Percentiles rank a stretch among this genome's conserved stretches.
Conservation (phyloP, 495 filamentous ascomycete species). For the Cenococcum geophilum region DNA sequence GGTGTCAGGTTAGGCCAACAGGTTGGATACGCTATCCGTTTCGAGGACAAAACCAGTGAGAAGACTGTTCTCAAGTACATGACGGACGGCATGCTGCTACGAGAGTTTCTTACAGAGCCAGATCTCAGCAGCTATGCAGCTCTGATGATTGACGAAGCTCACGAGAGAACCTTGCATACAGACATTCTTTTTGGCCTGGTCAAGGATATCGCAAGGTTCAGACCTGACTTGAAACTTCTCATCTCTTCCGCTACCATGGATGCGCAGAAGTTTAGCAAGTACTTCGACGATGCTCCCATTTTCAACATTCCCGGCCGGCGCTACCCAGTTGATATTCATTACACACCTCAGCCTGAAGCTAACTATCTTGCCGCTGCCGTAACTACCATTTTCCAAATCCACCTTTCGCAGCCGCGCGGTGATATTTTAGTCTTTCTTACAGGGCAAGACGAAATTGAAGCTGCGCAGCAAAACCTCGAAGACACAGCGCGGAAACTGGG, state of each 20-base stretch:
- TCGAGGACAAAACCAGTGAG: conserved; percentile 88
- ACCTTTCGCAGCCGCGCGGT: conserved; percentile 73
- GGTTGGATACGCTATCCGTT: conserved; percentile 92
- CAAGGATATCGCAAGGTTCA: conserved; percentile 81
- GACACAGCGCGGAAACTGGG: conserved; percentile 74
- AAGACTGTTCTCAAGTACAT: conserved; percentile 95
- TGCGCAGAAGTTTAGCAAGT: conserved; percentile 84
- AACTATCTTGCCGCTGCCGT: conserved; percentile 91
- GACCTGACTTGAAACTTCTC: conserved; percentile 83
- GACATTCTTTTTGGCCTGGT: conserved; percentile 87
- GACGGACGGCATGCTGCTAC: conserved; percentile 95
- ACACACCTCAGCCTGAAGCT: conserved; percentile 85
- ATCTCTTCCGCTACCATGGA: conserved; percentile 96
- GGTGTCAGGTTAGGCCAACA: conserved; percentile 85
- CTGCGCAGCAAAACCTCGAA: conserved; percentile 66
- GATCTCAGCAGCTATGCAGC: conserved; percentile 78
- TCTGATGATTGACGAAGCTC: conserved; percentile 95
- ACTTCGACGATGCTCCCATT: conserved; percentile 92
- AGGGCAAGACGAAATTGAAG: conserved; percentile 89
- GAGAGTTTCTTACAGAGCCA: conserved; percentile 88
- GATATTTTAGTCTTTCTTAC: conserved; percentile 94
- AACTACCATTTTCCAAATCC: conserved; percentile 94
- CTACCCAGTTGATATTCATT: conserved; percentile 89
- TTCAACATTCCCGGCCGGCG: conserved; percentile 91
- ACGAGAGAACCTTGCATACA: conserved; percentile 86